phyloP scores from a whole-genome alignment of 2,329 filamentous ascomycete species.

The Dryadomyces quercus-mongolicae region DNA sequence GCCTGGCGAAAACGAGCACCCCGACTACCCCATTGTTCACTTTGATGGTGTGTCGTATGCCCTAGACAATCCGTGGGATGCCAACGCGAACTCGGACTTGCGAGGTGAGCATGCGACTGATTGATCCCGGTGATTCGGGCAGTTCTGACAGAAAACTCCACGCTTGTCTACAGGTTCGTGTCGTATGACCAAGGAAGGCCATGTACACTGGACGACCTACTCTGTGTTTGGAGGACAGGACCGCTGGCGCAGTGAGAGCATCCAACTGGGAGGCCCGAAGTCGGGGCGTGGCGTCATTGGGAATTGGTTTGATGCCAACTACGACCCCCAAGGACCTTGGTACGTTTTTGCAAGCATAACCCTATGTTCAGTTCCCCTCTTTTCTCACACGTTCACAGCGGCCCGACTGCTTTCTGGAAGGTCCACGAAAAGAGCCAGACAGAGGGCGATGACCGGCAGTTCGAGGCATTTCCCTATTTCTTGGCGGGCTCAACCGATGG shows the following conservation, averaged over 20 bases:
- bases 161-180: constrained; percentile 37
- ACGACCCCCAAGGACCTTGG: constrained; percentile 50
- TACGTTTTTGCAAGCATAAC: neutral
- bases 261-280: constrained; percentile 57
- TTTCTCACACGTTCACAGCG: neutral
- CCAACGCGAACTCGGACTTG: constrained; percentile 55
- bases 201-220: constrained; percentile 62
- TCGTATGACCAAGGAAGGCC: constrained; percentile 53
- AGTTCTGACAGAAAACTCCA: too few species aligned
- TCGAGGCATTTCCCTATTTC: constrained; percentile 2
- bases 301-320: constrained; percentile 70
- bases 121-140: too few species aligned
- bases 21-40: constrained; percentile 50
- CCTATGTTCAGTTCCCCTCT: too few species aligned
- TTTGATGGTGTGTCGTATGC: constrained; percentile 52
- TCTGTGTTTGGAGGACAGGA: constrained; percentile 53
- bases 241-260: constrained; percentile 63
- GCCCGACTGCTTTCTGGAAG: constrained; percentile 7
- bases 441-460: neutral
- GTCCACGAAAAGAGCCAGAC: constrained; percentile 19
- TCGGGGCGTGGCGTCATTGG: constrained; percentile 59
- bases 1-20: constrained; percentile 44
- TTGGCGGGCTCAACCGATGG: constrained; percentile 1
- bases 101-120: constrained; percentile 32
- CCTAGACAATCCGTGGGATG: constrained; percentile 53